phyloP scores from a whole-genome alignment of 441 rosid species.

The Manihot esculenta region DNA sequence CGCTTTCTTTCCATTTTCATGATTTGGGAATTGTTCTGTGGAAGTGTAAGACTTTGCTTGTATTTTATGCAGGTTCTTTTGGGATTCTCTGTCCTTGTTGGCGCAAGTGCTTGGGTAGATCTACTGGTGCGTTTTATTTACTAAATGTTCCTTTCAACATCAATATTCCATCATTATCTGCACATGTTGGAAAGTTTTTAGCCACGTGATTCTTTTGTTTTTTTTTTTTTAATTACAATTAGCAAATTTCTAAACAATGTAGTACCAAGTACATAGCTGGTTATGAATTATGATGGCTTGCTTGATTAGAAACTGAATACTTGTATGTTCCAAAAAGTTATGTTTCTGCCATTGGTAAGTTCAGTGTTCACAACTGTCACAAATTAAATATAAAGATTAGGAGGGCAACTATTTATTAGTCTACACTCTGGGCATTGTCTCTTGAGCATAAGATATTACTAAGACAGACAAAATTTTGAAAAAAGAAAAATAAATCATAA shows the following conservation, averaged over 20 bases:
- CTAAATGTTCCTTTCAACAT: neutral
- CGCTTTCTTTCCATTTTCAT: constrained; percentile 6
- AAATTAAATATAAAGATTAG: too few relatives aligned
- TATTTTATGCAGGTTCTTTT: constrained; percentile 71
- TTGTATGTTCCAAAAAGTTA: neutral
- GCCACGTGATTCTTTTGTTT: too few relatives aligned
- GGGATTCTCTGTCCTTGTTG: constrained; percentile 97
- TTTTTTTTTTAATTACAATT: too few relatives aligned
- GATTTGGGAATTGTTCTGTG: neutral
- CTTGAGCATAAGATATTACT: too few relatives aligned
- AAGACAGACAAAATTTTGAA: too few relatives aligned
- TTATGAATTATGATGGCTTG: too few relatives aligned
- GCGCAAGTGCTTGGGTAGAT: constrained; percentile 99
- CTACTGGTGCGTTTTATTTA: constrained; percentile 58
- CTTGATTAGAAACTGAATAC: constrained; percentile 1
- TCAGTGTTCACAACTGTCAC: too few relatives aligned
- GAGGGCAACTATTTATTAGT: too few relatives aligned
- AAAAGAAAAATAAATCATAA: too few relatives aligned
- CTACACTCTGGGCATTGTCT: too few relatives aligned
- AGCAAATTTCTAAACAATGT: neutral
- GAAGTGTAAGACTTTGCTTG: neutral
- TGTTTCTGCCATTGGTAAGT: neutral
- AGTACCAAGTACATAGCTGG: neutral
- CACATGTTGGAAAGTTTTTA: neutral
- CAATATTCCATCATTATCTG: too few relatives aligned